Base-by-base conservation (phyloP, 768 basidiomycete species). In the Russula sp. region DNA sequence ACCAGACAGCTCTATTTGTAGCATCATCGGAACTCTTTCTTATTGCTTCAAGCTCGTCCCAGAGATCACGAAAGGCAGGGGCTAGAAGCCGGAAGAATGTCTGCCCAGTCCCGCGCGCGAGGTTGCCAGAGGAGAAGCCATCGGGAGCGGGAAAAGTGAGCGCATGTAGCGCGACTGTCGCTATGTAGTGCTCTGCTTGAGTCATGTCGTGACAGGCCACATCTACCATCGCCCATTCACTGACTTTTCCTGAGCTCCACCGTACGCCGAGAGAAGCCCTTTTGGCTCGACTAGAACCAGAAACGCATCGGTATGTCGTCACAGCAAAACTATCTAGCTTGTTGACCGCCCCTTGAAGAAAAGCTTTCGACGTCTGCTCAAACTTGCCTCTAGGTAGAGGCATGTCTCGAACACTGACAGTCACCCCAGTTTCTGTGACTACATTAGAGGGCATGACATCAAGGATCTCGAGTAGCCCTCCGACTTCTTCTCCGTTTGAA, bases 171-270 rank as follows among this genome's bases (percentile, higher is more conserved):
- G 93, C 93, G 51, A 95, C 74, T 18, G 88, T 89, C 5, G 96
- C 83, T 53, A 96, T 81, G 70, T 93, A 99, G 68, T 98, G 86
- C 72, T 91, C 90, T 25, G 96, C 94, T 71, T 98, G 93, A 0
- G 70, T 68, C 58, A 83, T 79, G 64, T 90, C 83, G 47, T 81
- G 76, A 69, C 96, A 98, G 14, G 90, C 94, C 47, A 90, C 76
- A 62, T 90, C 83, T 4, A 85, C 81, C 96, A 98, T 99, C 16
- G 71, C 71, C 87, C 88, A 97, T 53, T 85, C 79, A 57, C 82
- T 76, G 59, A 74, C 74, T 65, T 79, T 80, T 55, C 76, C 79
- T 38, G 81, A 82, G 46, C 79, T 79, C 91, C 92, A 95, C 35
- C 84, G 78, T 59, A 98, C 81, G 58, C 75, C 83, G 51, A 94